A percentile compares a stretch with the other conserved stretches of the same genome.
Evolutionary conservation across 177 flowering plant genomes (phyloP).

Genomic region (Vitis hybrid): DNA sequence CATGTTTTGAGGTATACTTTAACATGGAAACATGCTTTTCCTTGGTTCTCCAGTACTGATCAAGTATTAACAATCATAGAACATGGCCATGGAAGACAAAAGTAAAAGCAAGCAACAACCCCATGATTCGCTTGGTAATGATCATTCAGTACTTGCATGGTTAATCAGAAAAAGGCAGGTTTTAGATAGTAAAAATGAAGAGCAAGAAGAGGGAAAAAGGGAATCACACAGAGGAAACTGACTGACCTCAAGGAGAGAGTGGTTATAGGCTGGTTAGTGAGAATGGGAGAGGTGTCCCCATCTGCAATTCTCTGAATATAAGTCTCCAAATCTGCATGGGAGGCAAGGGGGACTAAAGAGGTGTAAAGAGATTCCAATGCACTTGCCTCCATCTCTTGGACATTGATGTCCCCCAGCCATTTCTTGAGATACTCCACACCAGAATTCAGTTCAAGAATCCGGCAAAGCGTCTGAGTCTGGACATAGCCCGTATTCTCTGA

Average conservation of each 20-base stretch:
- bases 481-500: slow-evolving; percentile 50
- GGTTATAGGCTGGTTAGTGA: slow-evolving; percentile 71
- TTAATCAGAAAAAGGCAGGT: no score
- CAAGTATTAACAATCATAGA: no score
- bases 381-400: slow-evolving; percentile 48
- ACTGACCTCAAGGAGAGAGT: slow-evolving; percentile 73
- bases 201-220: not conserved
- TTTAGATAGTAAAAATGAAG: no score
- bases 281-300: slow-evolving; percentile 63
- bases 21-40: no score
- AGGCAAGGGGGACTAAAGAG: slow-evolving; percentile 62
- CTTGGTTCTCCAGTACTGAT: no score
- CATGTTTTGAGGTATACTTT: no score
- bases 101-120: not conserved
- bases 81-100: not conserved
- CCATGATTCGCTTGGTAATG: not conserved
- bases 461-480: slow-evolving; percentile 58
- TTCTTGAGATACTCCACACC: slow-evolving; percentile 64
- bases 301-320: slow-evolving; percentile 76
- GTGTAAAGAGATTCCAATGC: slow-evolving; percentile 56
- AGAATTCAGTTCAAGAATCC: slow-evolving; percentile 54
- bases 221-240: not conserved
- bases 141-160: no score
- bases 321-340: slow-evolving; percentile 82
- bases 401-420: slow-evolving; percentile 54